Conservation (phyloP, 495 filamentous ascomycete genomes). For the Aspergillus sparsus region DNA sequence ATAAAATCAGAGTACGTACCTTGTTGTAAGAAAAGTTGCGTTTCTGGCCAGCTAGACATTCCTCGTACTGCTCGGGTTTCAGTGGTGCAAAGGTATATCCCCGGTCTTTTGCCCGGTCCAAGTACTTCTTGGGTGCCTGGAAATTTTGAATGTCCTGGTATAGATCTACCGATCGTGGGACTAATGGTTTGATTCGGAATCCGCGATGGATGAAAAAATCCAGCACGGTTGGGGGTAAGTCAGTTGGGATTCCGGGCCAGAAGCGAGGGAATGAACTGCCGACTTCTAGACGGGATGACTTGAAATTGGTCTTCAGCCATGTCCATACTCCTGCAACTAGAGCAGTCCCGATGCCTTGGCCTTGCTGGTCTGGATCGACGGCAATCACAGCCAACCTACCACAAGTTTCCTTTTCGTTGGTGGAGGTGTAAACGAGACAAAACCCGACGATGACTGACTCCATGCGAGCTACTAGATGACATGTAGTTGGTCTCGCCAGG, state of each 20-base stretch:
- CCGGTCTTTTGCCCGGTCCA: slow-evolving; percentile 34
- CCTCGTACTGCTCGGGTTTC: slow-evolving; percentile 39
- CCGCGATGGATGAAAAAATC: slow-evolving; percentile 51
- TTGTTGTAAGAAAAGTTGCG: slow-evolving; percentile 44
- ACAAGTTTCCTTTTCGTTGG: slow-evolving; percentile 26
- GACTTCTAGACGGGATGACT: slow-evolving; percentile 31
- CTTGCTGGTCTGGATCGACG: slow-evolving; percentile 41
- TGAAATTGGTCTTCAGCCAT: slow-evolving; percentile 31
- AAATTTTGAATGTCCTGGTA: slow-evolving; percentile 44
- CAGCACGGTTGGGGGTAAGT: slow-evolving; percentile 37
- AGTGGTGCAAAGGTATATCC: slow-evolving; percentile 47
- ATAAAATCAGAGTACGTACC: slow-evolving; percentile 28
- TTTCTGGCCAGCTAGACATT: slow-evolving; percentile 47
- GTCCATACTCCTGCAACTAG: slow-evolving; percentile 39
- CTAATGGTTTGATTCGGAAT: slow-evolving; percentile 34
- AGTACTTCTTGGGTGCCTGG: slow-evolving; percentile 39
- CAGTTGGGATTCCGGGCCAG: slow-evolving; percentile 49
- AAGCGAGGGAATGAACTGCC: slow-evolving; percentile 52
- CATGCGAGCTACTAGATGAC: slow-evolving; percentile 41
- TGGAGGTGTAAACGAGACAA: slow-evolving; percentile 41
- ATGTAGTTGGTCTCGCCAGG: slow-evolving; percentile 27
- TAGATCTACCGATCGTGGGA: slow-evolving; percentile 42
- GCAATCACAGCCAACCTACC: slow-evolving; percentile 45
- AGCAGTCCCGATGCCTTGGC: slow-evolving; percentile 46
- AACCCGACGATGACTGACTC: slow-evolving; percentile 41